These are phyloP conservation scores for Iberis pinnata DNA, from an alignment of 345 rosid species.

Conservation along the genomic window DNA sequence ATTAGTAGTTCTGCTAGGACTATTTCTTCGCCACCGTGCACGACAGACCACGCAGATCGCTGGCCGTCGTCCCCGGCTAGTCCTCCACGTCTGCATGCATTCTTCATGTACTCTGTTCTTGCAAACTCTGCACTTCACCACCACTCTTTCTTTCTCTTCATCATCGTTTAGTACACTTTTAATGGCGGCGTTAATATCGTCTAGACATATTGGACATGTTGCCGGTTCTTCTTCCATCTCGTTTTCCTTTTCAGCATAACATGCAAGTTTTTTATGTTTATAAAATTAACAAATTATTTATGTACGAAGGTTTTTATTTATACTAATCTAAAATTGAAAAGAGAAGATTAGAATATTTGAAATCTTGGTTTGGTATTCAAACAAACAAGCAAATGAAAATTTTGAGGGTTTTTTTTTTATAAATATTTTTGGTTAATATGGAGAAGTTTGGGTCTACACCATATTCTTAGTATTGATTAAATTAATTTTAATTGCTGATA, in stretches of 20 bases:
- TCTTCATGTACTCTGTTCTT: constrained; percentile 69
- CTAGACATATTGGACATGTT: constrained; percentile 66
- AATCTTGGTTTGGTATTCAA: no score
- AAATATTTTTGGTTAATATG: no score
- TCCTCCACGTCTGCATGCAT: constrained; percentile 70
- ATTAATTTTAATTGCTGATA: no score
- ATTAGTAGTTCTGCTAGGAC: constrained; percentile 6
- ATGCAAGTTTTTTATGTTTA: no score
- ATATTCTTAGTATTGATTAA: no score
- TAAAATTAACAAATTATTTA: no score
- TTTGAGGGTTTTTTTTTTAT: no score
- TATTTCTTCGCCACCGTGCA: constrained; percentile 57
- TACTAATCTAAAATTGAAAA: no score
- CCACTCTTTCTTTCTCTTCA: constrained; percentile 27
- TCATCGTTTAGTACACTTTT: neutral
- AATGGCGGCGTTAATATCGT: constrained; percentile 37
- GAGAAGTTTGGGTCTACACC: no score
- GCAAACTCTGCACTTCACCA: constrained; percentile 59
- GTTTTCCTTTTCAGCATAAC: constrained; percentile 1
- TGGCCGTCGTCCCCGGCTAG: constrained; percentile 60
- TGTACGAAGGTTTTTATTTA: no score
- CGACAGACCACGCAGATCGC: constrained; percentile 70
- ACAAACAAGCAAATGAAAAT: no score
- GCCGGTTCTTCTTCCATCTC: constrained; percentile 34
- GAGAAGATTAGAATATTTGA: no score